A percentile compares a stretch with the other conserved stretches of the same genome.
Conservation (phyloP, 768 basidiomycete genomes). For the Hygrocybe punicea region DNA sequence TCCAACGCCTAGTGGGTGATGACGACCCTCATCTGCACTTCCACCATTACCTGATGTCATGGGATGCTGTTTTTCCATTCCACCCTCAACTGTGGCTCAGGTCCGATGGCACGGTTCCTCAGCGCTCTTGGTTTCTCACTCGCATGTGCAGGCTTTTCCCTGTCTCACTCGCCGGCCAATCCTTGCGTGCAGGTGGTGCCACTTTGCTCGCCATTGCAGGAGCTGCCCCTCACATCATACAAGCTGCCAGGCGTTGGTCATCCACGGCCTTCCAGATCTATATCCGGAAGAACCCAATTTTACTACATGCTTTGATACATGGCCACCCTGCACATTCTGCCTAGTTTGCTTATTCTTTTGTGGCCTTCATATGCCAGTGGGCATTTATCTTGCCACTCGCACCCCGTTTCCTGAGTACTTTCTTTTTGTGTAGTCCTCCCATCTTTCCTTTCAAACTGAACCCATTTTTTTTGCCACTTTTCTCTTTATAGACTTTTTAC, state of each 20-base stretch:
- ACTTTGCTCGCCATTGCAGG: slow-evolving; percentile 33
- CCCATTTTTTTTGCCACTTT: no score
- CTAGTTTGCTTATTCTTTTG: no score
- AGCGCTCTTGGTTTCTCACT: slow-evolving; percentile 32
- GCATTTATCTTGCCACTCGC: no score
- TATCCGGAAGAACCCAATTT: slow-evolving; percentile 27
- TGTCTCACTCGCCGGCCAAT: slow-evolving; percentile 32
- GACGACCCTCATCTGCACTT: slow-evolving; percentile 18
- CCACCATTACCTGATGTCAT: slow-evolving; percentile 23
- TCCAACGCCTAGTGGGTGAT: neutral
- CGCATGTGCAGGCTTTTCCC: slow-evolving; percentile 26
- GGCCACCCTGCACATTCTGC: no score
- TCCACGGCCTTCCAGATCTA: slow-evolving; percentile 32
- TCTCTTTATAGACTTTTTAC: no score
- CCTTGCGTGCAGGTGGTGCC: slow-evolving; percentile 39
- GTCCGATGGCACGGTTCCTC: slow-evolving; percentile 30
- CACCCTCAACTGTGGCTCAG: slow-evolving; percentile 35
- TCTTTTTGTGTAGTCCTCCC: no score
- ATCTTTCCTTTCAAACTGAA: no score
- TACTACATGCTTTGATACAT: slow-evolving; percentile 13
- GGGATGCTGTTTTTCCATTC: slow-evolving; percentile 26
- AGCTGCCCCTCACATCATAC: slow-evolving; percentile 29
- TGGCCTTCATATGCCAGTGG: no score
- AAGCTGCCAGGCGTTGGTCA: slow-evolving; percentile 38
- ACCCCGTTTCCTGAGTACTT: no score